Base-by-base conservation (phyloP, 2,329 filamentous ascomycete species). In the Rutstroemia sp. region DNA sequence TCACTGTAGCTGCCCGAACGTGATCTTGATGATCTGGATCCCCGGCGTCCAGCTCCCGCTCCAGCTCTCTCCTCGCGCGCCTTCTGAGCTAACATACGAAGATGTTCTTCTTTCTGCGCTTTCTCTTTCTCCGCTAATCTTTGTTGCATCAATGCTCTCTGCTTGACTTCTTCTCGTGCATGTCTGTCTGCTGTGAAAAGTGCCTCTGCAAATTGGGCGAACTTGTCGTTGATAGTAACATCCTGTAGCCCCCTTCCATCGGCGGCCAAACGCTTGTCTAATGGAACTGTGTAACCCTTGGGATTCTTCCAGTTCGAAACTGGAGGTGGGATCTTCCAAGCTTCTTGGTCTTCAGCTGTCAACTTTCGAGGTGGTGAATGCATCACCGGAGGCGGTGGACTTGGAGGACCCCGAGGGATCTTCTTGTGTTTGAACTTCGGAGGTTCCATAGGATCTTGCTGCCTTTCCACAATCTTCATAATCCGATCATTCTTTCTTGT, bases 271-370 rank as follows among this genome's bases (percentile, higher is more conserved):
- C 94, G 86, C 77, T 99, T 99, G 71, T 99, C 94, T 52, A 99
- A 73, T 0, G 94, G 90, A 1, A 99, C 90, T 0, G 94, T 99
- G 69, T 96, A 99, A 66, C 94, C 94, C 75, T 97, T 97, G 1
- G 92, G 90, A 71, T 99, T 99, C 81, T 99, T 99, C 94, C 94
- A 99, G 72, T 97, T 97, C 19, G 90, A 95, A 2, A 99, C 86
- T 0, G 92, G 89, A 2, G 92, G 91, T 0, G 86, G 86, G 34
- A 90, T 96, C 68, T 86, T 91, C 94, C 94, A 99, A 58, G 89
- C 90, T 71, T 97, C 94, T 72, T 97, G 92, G 66, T 99, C 94
- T 71, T 96, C 92, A 5, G 92, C 94, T 1, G 94, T 99, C 60
- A 99, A 79, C 69, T 97, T 99, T 60, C 94, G 80, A 0, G 94